phyloP scores from a whole-genome alignment of 306 rosid species.

The Rosa lucieae region DNA sequence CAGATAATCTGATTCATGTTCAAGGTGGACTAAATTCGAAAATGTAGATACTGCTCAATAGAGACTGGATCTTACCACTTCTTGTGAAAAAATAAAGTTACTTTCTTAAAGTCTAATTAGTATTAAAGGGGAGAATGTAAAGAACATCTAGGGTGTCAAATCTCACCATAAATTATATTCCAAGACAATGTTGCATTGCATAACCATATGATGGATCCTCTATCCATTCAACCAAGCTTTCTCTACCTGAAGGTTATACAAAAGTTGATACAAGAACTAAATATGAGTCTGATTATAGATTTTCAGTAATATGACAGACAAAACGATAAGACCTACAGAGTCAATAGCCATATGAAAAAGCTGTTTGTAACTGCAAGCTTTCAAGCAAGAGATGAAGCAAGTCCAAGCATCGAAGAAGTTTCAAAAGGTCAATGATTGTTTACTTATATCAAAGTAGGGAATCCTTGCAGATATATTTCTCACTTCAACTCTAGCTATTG shows the following conservation, averaged over 20 bases:
- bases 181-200: conserved; percentile 40
- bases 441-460: background rate
- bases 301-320: background rate
- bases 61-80: conserved; percentile 35
- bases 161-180: conserved; percentile 50
- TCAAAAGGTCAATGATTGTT: background rate
- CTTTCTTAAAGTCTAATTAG: background rate
- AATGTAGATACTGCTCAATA: too few species aligned
- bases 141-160: background rate
- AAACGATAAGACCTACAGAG: background rate
- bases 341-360: background rate
- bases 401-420: background rate
- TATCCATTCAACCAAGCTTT: conserved; percentile 46
- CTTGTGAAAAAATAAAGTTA: conserved; percentile 29
- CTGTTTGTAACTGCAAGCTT: background rate
- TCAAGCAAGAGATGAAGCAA: background rate
- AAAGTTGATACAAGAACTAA: background rate
- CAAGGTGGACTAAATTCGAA: too few species aligned
- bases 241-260: conserved; percentile 43
- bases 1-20: too few species aligned
- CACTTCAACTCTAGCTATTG: background rate
- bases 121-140: background rate
- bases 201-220: conserved; percentile 43
- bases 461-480: background rate
- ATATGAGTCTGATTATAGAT: background rate